Base-by-base conservation (phyloP, 164 flowering plant species). In the Pachysandra terminalis region DNA sequence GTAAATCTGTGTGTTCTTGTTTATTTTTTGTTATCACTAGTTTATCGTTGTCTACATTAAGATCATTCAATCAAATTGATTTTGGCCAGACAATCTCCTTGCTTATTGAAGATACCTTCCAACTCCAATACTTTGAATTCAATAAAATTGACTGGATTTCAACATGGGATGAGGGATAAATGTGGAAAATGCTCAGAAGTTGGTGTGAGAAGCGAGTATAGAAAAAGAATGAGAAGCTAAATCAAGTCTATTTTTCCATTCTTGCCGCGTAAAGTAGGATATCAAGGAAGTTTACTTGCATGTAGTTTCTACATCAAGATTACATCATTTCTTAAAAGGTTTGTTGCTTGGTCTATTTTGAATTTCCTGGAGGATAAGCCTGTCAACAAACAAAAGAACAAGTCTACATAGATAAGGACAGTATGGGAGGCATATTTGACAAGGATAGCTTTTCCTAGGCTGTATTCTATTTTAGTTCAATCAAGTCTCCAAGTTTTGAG, bases 281-380 rank as follows among this genome's bases (percentile, higher is more conserved):
- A 22, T 56, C 61, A 15, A 56, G 40, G 69, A 66, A 56, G 21
- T 37, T 66, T 66, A 35, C 61, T 0, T 40, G 54, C 56, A 48
- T 19, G 7, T 4, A 17, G 1, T 15, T 10, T 66, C 54, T 19
- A 48, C 48, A 17, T 56, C 48, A 21, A 56, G 14, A 35, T 63
- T 24, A 24, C 32, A 56, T 56, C 28, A 56, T 23, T 9, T n/a
- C 3, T 27, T 27, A 9, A 14, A 58, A 58, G 61, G n/a, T 4
- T 27, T 58, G 5, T 27, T 26, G 17, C 6, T 45, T 45, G 15
- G 51, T 45, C 6, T 5, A 45, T 45, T 45, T 15, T 45, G 6
- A n/a, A 5, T 45, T 45, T 5, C 51, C 10, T 45, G 51, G 51
- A 45, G 51, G 51, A 45, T 12, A 45, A 45, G 51, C 51, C 51